Conservation (phyloP, 805 yeast species). For the Clavispora asparagi region DNA sequence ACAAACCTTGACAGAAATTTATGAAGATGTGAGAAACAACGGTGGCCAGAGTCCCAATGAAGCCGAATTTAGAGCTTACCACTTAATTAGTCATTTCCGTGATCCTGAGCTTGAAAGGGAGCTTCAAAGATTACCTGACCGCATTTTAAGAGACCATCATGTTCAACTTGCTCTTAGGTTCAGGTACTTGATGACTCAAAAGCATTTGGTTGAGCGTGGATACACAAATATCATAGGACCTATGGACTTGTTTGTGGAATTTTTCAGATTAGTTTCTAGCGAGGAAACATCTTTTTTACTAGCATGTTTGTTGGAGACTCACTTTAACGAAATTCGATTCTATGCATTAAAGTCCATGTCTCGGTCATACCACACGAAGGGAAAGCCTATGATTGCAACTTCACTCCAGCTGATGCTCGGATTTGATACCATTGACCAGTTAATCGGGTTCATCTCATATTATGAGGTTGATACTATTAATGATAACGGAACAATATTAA, state of each 20-base stretch:
- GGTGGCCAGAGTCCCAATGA: slow-evolving; percentile 76
- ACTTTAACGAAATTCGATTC: slow-evolving; percentile 73
- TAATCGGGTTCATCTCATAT: slow-evolving; percentile 53
- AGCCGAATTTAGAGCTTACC: slow-evolving; percentile 89
- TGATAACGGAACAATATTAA: slow-evolving; percentile 21
- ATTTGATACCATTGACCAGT: slow-evolving; percentile 56
- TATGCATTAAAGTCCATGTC: slow-evolving; percentile 66
- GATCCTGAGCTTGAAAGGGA: slow-evolving; percentile 83
- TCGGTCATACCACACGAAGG: slow-evolving; percentile 61
- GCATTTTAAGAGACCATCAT: slow-evolving; percentile 45
- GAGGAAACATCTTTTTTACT: slow-evolving; percentile 56
- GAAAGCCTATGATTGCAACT: slow-evolving; percentile 55
- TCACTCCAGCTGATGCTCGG: slow-evolving; percentile 51
- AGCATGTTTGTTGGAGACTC: slow-evolving; percentile 72
- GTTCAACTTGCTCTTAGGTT: slow-evolving; percentile 72
- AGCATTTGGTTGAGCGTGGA: slow-evolving; percentile 53
- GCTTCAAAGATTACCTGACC: slow-evolving; percentile 59
- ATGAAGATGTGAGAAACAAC: slow-evolving; percentile 67
- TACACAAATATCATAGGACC: slow-evolving; percentile 47
- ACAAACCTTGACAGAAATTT: slow-evolving; percentile 83
- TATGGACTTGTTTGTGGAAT: slow-evolving; percentile 53
- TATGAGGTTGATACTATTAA: slow-evolving; percentile 49
- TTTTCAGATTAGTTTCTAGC: slow-evolving; percentile 53
- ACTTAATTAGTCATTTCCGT: slow-evolving; percentile 68
- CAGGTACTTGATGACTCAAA: slow-evolving; percentile 62